A percentile compares a stretch with the other conserved stretches of the same genome.
phyloP scores from a whole-genome alignment of 176 grass and related monocot species.

The Rhynchospora tenuis region DNA sequence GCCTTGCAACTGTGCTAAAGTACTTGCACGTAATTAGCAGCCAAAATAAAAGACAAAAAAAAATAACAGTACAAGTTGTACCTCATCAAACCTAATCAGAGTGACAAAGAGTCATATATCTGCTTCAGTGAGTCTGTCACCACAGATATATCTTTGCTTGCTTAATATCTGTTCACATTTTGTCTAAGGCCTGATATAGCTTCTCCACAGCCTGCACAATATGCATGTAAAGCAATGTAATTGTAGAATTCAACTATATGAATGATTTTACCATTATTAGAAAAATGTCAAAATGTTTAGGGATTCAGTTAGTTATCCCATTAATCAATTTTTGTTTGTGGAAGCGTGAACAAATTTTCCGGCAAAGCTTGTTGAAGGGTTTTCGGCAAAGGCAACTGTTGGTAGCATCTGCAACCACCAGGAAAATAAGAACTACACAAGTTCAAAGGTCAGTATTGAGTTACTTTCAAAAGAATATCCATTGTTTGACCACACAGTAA shows the following conservation, averaged over 20 bases:
- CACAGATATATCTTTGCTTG: slow-evolving; percentile 80
- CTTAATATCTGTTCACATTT: slow-evolving; percentile 78
- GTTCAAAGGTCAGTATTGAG: not conserved
- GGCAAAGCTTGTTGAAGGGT: slow-evolving; percentile 90
- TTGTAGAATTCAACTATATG: not conserved
- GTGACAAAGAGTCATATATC: slow-evolving; percentile 90
- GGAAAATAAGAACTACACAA: not conserved
- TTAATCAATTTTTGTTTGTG: slow-evolving; percentile 97
- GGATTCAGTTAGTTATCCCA: too few species aligned
- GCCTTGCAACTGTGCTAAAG: not conserved
- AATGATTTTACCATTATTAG: not conserved
- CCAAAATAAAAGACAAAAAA: not conserved
- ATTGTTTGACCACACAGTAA: not conserved
- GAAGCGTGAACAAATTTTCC: slow-evolving; percentile 99
- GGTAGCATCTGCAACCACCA: slow-evolving; percentile 72
- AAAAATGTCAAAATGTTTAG: too few species aligned
- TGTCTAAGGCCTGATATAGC: slow-evolving; percentile 60
- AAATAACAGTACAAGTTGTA: slow-evolving; percentile 28
- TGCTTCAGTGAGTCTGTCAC: slow-evolving; percentile 60
- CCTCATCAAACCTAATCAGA: slow-evolving; percentile 97
- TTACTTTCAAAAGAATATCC: not conserved
- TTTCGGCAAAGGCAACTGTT: slow-evolving; percentile 77
- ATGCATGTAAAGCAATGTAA: not conserved
- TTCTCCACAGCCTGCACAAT: slow-evolving; percentile 50
- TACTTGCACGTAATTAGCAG: not conserved